Conservation (phyloP, 768 basidiomycete genomes). For the Lanmaoa rubissima region DNA sequence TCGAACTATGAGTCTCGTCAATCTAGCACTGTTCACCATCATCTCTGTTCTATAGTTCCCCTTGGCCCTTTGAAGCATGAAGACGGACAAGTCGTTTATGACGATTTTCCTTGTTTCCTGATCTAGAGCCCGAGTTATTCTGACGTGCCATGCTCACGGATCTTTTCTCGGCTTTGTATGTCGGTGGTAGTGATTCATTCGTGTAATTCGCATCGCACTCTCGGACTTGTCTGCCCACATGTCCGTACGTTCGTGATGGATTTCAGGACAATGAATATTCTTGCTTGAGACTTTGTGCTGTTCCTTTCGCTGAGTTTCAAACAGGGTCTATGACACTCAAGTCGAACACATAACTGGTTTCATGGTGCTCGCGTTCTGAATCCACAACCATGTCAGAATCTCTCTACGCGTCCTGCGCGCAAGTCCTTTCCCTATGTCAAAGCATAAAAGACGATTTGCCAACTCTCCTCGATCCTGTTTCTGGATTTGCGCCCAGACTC, state of each 20-base stretch:
- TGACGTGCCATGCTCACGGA: neutral
- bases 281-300: neutral
- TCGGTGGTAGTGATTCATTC: neutral
- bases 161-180: neutral
- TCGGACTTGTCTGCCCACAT: neutral
- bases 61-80: neutral
- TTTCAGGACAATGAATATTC: no score
- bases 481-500: conserved; percentile 69
- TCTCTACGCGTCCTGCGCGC: conserved; percentile 65
- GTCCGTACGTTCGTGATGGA: neutral
- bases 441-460: conserved; percentile 53
- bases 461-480: conserved; percentile 59
- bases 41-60: neutral
- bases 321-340: neutral
- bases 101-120: neutral
- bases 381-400: conserved; percentile 28
- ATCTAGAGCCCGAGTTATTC: neutral
- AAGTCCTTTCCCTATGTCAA: conserved; percentile 62
- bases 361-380: neutral
- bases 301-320: conserved; percentile 8
- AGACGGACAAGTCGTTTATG: neutral
- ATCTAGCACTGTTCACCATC: neutral
- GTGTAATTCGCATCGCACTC: neutral
- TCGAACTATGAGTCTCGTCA: neutral
- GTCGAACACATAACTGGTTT: neutral